Percentiles rank a stretch among this genome's conserved stretches.
Evolutionary conservation across 345 rosid species (phyloP).

Genomic region (Arabidopsis arenosa): DNA sequence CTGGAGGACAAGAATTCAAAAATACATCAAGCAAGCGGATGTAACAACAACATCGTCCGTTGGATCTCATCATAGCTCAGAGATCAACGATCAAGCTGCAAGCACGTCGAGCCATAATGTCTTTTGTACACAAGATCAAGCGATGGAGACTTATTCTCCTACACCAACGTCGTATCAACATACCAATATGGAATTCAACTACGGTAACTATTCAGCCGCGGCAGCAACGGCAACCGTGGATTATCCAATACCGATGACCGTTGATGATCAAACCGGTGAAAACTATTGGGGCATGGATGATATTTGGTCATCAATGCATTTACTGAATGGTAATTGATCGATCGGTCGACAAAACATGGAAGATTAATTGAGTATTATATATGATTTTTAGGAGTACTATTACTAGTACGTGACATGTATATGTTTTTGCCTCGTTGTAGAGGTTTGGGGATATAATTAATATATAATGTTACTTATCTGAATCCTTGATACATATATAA

Average conservation of each 20-base stretch:
- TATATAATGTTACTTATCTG: slow-evolving; percentile 17
- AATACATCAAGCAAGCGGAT: slow-evolving; percentile 74
- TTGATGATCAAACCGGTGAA: slow-evolving; percentile 57
- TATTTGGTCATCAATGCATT: slow-evolving; percentile 75
- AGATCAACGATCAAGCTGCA: slow-evolving; percentile 51
- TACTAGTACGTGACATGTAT: slow-evolving; percentile 44
- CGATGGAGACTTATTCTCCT: slow-evolving; percentile 59
- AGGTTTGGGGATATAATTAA: slow-evolving; percentile 40
- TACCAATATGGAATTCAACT: slow-evolving; percentile 38
- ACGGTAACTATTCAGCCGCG: slow-evolving; percentile 33
- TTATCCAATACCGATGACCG: slow-evolving; percentile 37
- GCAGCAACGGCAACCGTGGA: slow-evolving; percentile 23
- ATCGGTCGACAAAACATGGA: slow-evolving; percentile 4
- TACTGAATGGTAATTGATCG: slow-evolving; percentile 56
- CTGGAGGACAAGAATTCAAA: slow-evolving; percentile 97
- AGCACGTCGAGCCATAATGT: slow-evolving; percentile 54
- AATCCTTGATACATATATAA: slow-evolving; percentile 27
- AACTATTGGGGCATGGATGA: slow-evolving; percentile 90
- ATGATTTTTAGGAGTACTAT: slow-evolving; percentile 39
- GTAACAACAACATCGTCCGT: slow-evolving; percentile 40
- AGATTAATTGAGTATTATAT: slow-evolving; percentile 33
- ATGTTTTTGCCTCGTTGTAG: slow-evolving; percentile 46
- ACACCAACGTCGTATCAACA: slow-evolving; percentile 51
- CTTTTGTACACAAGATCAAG: slow-evolving; percentile 50
- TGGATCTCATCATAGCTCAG: slow-evolving; percentile 52